A percentile compares a stretch with the other conserved stretches of the same genome.
Evolutionary conservation across 352 stramenopile species (phyloP).

Genomic region (Globisporangium irregulare): DNA sequence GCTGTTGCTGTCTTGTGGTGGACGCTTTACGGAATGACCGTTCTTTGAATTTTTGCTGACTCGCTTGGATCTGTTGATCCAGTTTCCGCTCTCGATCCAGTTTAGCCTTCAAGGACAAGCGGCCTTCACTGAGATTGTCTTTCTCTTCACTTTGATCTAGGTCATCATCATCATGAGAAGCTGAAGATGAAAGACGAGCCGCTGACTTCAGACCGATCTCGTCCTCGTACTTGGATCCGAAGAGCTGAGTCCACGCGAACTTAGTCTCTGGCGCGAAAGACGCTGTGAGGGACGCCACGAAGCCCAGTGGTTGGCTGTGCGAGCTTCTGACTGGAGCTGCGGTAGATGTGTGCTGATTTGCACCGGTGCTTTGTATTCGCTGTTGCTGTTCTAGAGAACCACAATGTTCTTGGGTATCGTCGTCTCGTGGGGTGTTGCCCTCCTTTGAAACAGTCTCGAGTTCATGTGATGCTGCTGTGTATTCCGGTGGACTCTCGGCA

Average conservation of each 20-base stretch:
- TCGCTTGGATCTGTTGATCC: constrained; percentile 44
- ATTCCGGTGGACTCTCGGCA: not conserved
- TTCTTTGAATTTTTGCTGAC: constrained; percentile 26
- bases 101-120: constrained; percentile 28
- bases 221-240: constrained; percentile 56
- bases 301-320: not conserved
- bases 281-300: constrained; percentile 25
- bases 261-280: constrained; percentile 37
- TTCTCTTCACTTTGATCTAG: not conserved
- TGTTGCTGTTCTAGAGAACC: not conserved
- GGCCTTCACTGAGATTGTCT: not conserved
- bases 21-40: constrained; percentile 16
- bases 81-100: constrained; percentile 38
- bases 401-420: not conserved
- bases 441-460: not conserved
- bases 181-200: too few species aligned
- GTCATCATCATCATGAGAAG: not conserved
- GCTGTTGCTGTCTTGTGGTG: not conserved
- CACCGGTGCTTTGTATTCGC: not conserved
- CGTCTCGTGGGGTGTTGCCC: not conserved
- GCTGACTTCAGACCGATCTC: constrained; percentile 10
- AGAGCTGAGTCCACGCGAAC: constrained; percentile 48
- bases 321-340: not conserved
- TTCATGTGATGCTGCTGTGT: not conserved
- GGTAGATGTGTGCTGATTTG: not conserved